These are phyloP conservation scores for Athelia sp. DNA, from an alignment of 1,284 basidiomycete genomes.

Conservation along the genomic window DNA sequence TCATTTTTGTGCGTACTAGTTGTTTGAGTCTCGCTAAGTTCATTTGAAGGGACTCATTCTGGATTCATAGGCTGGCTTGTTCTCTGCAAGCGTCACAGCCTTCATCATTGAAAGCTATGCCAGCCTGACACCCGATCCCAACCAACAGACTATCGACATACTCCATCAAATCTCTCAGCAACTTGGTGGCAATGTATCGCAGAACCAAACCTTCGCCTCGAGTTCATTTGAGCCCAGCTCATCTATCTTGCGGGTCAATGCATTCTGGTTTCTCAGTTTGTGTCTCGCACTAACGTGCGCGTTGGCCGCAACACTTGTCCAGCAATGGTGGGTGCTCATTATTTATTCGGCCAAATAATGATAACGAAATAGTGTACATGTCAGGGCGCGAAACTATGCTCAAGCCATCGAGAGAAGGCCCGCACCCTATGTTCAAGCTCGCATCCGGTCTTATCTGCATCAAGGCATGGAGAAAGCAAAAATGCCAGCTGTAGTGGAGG, in stretches of 20 bases:
- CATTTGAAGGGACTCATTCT: too few species aligned
- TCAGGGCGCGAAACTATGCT: slow-evolving; percentile 8
- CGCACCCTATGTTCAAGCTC: slow-evolving; percentile 24
- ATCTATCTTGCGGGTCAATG: slow-evolving; percentile 5
- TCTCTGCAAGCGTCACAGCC: slow-evolving; percentile 39
- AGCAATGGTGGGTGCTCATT: slow-evolving; percentile 19
- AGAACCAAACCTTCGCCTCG: background rate
- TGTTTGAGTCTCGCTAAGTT: too few species aligned
- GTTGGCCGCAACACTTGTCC: slow-evolving; percentile 17
- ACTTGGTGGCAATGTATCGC: slow-evolving; percentile 14
- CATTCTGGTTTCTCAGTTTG: slow-evolving; percentile 15
- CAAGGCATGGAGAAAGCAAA: slow-evolving; percentile 28
- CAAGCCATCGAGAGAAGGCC: slow-evolving; percentile 26
- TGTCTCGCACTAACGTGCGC: slow-evolving; percentile 18
- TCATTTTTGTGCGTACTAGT: slow-evolving; percentile 12
- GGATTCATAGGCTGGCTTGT: slow-evolving; percentile 29
- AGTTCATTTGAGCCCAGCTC: background rate
- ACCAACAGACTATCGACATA: slow-evolving; percentile 23
- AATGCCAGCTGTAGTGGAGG: slow-evolving; percentile 31
- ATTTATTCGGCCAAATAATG: too few species aligned
- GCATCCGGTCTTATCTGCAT: slow-evolving; percentile 31
- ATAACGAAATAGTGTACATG: too few species aligned
- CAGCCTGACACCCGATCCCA: slow-evolving; percentile 27
- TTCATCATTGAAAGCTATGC: slow-evolving; percentile 39
- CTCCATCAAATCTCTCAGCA: slow-evolving; percentile 29